Evolutionary conservation across 169 alveolate genomes (phyloP).

Genomic region (Ichthyophthirius multifiliis): DNA sequence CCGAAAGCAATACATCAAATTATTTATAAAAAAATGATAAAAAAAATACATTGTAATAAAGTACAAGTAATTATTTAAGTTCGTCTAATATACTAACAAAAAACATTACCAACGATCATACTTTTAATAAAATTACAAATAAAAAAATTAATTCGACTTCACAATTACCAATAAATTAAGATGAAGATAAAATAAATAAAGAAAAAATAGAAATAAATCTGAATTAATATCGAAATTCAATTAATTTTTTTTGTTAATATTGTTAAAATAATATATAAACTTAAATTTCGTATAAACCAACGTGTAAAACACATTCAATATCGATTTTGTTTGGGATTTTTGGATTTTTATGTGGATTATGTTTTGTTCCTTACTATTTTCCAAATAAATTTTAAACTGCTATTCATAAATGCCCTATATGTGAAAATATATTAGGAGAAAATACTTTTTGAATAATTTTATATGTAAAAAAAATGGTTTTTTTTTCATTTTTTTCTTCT

Average conservation of each 20-base stretch:
- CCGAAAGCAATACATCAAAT: neutral
- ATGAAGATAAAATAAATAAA: neutral
- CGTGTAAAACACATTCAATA: neutral
- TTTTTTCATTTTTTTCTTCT: too few species aligned
- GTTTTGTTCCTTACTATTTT: neutral
- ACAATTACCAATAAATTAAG: neutral
- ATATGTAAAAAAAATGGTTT: too few species aligned
- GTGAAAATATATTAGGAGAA: neutral
- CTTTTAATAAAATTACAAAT: neutral
- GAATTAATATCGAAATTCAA: neutral
- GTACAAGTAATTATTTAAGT: neutral
- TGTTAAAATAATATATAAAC: neutral
- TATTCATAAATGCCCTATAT: neutral
- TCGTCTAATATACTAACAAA: neutral
- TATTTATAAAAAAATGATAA: neutral
- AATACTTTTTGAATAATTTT: too few species aligned
- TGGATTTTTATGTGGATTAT: slow-evolving; percentile 1
- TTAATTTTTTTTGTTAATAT: neutral
- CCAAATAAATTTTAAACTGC: neutral
- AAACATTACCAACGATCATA: neutral
- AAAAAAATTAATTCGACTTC: neutral
- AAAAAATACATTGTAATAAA: neutral
- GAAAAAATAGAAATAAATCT: neutral
- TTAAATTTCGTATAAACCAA: neutral
- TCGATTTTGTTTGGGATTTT: neutral